Evolutionary conservation across 345 rosid species (phyloP).

Genomic region (Eucalyptus coolabah): DNA sequence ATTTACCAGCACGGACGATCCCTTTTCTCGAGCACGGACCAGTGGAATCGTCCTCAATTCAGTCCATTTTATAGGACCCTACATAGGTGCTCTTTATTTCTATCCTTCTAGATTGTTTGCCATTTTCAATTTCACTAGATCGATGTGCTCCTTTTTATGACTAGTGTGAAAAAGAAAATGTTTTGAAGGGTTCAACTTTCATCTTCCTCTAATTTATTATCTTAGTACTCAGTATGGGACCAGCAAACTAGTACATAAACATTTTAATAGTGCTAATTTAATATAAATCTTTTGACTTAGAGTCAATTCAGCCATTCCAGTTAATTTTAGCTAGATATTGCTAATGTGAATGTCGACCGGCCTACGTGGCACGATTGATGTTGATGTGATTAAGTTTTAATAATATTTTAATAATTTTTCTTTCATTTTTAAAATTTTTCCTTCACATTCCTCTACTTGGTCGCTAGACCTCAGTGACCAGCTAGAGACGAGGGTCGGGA

Average conservation of each 20-base stretch:
- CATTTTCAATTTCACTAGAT: background rate
- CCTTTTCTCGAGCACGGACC: background rate
- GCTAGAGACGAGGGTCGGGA: no score
- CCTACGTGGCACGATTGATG: no score
- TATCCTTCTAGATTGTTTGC: background rate
- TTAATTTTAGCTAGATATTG: no score
- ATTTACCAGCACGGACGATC: background rate
- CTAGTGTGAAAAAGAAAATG: background rate
- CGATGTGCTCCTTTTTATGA: background rate
- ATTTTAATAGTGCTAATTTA: no score
- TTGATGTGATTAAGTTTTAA: no score
- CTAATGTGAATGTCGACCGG: fast-evolving
- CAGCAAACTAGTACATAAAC: background rate
- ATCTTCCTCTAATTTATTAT: background rate
- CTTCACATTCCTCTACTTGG: no score
- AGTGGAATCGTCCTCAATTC: background rate
- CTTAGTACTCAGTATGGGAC: background rate
- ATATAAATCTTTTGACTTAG: no score
- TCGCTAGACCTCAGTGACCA: no score
- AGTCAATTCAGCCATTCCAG: no score
- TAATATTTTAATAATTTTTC: no score
- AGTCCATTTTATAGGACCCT: background rate
- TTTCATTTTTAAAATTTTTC: no score
- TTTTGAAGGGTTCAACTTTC: background rate
- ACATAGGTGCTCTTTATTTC: background rate